Conservation (phyloP, 2,329 filamentous ascomycete genomes). For the Chaetomium sp. region DNA sequence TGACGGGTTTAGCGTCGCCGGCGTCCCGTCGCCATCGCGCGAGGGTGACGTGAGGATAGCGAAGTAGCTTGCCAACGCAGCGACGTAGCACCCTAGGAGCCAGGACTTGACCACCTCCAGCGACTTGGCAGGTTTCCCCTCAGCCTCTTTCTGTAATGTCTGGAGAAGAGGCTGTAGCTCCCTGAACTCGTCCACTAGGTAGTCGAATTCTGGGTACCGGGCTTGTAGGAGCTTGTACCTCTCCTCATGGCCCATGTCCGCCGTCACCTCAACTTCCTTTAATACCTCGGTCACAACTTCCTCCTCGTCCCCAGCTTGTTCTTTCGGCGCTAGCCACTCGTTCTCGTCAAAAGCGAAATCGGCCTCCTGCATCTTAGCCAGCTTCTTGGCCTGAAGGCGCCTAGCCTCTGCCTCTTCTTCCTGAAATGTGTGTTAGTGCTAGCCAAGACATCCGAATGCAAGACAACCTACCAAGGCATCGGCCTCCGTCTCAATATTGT, state of each 20-base stretch:
- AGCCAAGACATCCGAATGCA: neutral
- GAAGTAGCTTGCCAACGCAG: conserved; percentile 89
- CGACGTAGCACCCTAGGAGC: conserved; percentile 82
- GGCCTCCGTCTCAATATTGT: conserved; percentile 65
- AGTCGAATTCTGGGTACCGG: conserved; percentile 90
- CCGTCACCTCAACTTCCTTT: conserved; percentile 77
- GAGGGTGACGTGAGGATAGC: conserved; percentile 84
- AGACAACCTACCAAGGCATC: conserved; percentile 58
- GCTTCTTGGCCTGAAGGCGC: conserved; percentile 85
- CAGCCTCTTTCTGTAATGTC: conserved; percentile 59
- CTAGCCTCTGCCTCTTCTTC: conserved; percentile 92
- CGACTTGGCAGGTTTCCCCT: conserved; percentile 53
- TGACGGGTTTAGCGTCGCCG: conserved; percentile 68
- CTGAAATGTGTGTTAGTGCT: conserved; percentile 22
- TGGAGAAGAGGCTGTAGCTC: conserved; percentile 68
- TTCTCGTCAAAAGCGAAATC: conserved; percentile 93
- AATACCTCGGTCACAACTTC: conserved; percentile 83
- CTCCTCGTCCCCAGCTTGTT: conserved; percentile 52
- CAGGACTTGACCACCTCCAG: conserved; percentile 73
- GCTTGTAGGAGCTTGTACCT: conserved; percentile 72
- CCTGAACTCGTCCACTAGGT: conserved; percentile 77
- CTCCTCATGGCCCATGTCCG: conserved; percentile 76
- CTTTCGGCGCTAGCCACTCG: conserved; percentile 72
- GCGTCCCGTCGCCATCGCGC: conserved; percentile 56
- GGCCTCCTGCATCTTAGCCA: conserved; percentile 83